phyloP scores from a whole-genome alignment of 2,329 filamentous ascomycete genomes.

The Macrophomina tecta region DNA sequence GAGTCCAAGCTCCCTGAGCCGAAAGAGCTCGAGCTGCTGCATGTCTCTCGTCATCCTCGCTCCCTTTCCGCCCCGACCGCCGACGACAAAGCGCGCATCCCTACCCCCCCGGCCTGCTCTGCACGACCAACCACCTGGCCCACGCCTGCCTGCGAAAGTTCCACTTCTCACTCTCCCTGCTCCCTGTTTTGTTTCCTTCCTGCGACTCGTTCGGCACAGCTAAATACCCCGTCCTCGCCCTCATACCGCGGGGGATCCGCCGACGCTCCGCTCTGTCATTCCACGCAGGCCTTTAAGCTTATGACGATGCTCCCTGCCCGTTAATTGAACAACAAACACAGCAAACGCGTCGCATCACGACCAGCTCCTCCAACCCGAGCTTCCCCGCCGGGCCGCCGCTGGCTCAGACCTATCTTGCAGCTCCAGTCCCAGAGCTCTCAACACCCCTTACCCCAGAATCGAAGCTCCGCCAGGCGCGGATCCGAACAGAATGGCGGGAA shows the following conservation, averaged over 20 bases:
- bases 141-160: conserved; percentile 8
- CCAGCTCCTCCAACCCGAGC: background rate
- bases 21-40: conserved; percentile 8
- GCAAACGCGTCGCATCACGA: background rate
- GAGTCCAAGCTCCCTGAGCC: conserved; percentile 21
- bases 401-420: background rate
- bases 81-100: conserved; percentile 20
- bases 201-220: conserved; percentile 1
- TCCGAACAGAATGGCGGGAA: conserved; percentile 73
- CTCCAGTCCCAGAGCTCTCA: background rate
- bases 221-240: conserved; percentile 2
- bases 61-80: conserved; percentile 22
- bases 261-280: background rate
- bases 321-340: background rate
- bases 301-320: conserved; percentile 9
- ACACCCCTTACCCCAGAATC: background rate
- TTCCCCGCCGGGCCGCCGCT: background rate
- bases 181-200: conserved; percentile 12
- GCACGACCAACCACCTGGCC: conserved; percentile 18
- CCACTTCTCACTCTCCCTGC: background rate
- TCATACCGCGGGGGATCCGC: background rate
- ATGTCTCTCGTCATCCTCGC: conserved; percentile 9
- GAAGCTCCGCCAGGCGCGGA: background rate
- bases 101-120: conserved; percentile 15
- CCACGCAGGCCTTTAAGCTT: conserved; percentile 16